Base-by-base conservation (phyloP, 495 filamentous ascomycete species). In the Aspergillus ellipticus region DNA sequence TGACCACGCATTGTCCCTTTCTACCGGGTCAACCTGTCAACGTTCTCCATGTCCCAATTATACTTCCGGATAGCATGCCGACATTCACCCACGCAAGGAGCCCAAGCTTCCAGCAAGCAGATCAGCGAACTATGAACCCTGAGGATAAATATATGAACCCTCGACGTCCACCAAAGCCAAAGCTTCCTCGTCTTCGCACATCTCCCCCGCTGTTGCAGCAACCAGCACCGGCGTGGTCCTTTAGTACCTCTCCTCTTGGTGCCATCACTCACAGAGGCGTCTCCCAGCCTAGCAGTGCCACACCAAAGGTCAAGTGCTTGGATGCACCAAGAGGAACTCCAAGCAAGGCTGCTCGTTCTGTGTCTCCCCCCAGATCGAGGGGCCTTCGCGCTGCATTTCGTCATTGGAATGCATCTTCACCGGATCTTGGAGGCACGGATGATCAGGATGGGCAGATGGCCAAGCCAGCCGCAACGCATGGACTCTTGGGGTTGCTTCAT, bases 21-120 rank as follows among this genome's bases (percentile, higher is more conserved):
- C 82, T 94, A 26, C 92, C 92, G 9, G 92, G 92, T 16, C 92
- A 96, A 68, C 80, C 81, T 1, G 82, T 96, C 66, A 96, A 96
- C 65, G 80, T 90, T 17, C 74, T 96, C 22, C 84, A 86, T 37
- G 85, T 96, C 4, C 92, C 92, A 9, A 74, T 85, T 50, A 85
- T 95, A 68, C 61, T 75, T 46, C 79, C 81, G 10, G 74, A 80
- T 50, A 68, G 72, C 31, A 68, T 71, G 7, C 66, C 68, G 22
- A 56, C 60, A 6, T 70, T 72, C 49, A 61, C 66, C n/a, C 69
- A 66, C n/a, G 69, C 69, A 9, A 65, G 59, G 10, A 76, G 73
- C 41, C 57, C 60, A 19, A 72, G 72, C 50, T 74, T 72, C 7
- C 57, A 69, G 33, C 70, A 69, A 20, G 66, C 69, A 7, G 76